These are phyloP conservation scores for Dillenia turbinata DNA, from an alignment of 164 flowering plant genomes.

Conservation along the genomic window DNA sequence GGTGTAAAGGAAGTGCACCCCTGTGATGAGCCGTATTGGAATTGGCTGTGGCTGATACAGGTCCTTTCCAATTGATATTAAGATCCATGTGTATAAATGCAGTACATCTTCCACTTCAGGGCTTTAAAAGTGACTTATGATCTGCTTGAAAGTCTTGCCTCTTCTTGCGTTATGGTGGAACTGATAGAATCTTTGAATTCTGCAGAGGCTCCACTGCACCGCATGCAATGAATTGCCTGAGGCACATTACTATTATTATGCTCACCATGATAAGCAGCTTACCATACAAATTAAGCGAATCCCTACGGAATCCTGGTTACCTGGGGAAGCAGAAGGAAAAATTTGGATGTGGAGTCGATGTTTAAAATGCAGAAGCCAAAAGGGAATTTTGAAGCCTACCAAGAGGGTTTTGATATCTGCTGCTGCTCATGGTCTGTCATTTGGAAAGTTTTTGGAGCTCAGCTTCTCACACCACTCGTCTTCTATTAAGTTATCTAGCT, in stretches of 20 bases:
- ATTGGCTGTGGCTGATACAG: too few species aligned
- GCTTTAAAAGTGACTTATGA: too few species aligned
- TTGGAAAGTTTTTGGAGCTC: constrained; percentile 95
- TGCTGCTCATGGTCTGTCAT: constrained; percentile 67
- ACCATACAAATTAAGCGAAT: constrained; percentile 58
- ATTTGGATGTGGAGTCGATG: constrained; percentile 99
- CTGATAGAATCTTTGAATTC: constrained; percentile 19
- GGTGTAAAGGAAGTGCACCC: too few species aligned
- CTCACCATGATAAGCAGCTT: constrained; percentile 69
- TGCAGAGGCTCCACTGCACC: constrained; percentile 56
- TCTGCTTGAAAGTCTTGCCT: background rate
- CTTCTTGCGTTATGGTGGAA: background rate
- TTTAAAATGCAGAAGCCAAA: constrained; percentile 49
- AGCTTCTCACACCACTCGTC: constrained; percentile 51
- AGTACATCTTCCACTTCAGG: too few species aligned
- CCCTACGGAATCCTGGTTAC: constrained; percentile 35
- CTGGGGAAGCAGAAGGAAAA: constrained; percentile 80
- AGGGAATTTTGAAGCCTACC: constrained; percentile 43
- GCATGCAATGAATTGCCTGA: constrained; percentile 62
- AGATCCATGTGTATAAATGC: too few species aligned
- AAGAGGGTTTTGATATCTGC: constrained; percentile 69
- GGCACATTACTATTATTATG: constrained; percentile 73
- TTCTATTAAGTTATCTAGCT: constrained; percentile 33
- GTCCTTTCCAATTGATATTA: background rate
- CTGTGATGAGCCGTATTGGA: too few species aligned